phyloP scores from a whole-genome alignment of 305 asterid genomes.

The Striga hermonthica region DNA sequence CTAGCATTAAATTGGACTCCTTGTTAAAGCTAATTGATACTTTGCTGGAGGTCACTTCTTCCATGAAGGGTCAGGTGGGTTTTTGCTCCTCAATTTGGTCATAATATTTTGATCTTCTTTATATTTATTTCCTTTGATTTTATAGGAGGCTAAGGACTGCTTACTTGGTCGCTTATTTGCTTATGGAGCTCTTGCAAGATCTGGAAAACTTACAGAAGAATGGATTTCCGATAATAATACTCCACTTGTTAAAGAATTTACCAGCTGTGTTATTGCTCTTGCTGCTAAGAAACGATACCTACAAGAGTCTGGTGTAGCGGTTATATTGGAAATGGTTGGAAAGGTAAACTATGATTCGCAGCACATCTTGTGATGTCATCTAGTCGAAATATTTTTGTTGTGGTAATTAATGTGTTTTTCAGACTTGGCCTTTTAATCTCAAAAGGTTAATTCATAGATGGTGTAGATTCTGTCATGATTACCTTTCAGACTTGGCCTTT shows the following conservation, averaged over 20 bases:
- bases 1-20: constrained; percentile 66
- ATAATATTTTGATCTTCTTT: constrained; percentile 21
- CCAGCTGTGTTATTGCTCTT: constrained; percentile 54
- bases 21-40: constrained; percentile 67
- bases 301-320: constrained; percentile 79
- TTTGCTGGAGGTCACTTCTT: constrained; percentile 78
- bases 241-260: constrained; percentile 58
- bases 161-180: constrained; percentile 89
- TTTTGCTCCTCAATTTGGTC: constrained; percentile 3
- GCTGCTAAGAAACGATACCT: constrained; percentile 81
- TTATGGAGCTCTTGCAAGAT: constrained; percentile 91
- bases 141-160: constrained; percentile 80
- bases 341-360: constrained; percentile 46
- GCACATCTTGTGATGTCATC: too few species aligned
- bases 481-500: too few species aligned
- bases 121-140: constrained; percentile 27
- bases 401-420: too few species aligned
- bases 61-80: constrained; percentile 98
- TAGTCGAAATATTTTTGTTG: too few species aligned
- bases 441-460: not conserved
- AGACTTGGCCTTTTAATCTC: constrained; percentile 9
- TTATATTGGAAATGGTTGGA: constrained; percentile 71
- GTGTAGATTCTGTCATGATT: too few species aligned
- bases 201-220: constrained; percentile 76
- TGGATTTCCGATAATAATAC: constrained; percentile 47